Base-by-base conservation (phyloP, 257 asterid species). In the Salvia miltiorrhiza region DNA sequence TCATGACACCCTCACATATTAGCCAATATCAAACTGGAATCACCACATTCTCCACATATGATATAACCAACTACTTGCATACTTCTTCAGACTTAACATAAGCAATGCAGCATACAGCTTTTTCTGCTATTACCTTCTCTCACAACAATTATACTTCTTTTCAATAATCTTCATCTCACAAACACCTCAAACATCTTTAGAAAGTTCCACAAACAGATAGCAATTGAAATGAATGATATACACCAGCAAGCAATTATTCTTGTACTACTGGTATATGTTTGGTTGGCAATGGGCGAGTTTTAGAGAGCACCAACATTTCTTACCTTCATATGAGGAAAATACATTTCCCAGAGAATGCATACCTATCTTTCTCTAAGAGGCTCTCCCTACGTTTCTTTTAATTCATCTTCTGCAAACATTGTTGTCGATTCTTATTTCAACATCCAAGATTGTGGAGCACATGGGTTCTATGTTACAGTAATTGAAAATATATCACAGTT, bases 401-500 rank as follows among this genome's bases (percentile, higher is more conserved):
- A 37, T 66, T 59, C 59, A 48, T 23, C 56, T 73, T 1, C 17
- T 49, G 45, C 23, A 64, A 21, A 23, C 14, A 20, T 16, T 21
- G 19, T 28, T 6, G 20, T 3, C 12, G 1, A 7, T 43, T 9
- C 53, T 63, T 54, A 54, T 48, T 53, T 69, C 67, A 69, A 6
- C 26, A 50, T 37, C 59, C 45, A 60, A 19, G 13, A 41, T 41
- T 20, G 14, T 19, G 30, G 50, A 30, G 55, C 43, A 24, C 17
- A 13, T 16, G 4, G 9, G 48, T 45, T 63, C 49, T 39, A 56
- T 26, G 71, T 11, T 12, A 21, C 8, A 63, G 20, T 52, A 65
- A 32, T 21, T 45, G 56, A 33, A 70, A 64, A 63, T 45, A 40
- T 7, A 61, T 62, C 35, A 41, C 33, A 69, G n/a, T 52, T 53